These are phyloP conservation scores for Rugonectria rugulosa DNA, from an alignment of 2,329 filamentous ascomycete genomes.

Conservation along the genomic window DNA sequence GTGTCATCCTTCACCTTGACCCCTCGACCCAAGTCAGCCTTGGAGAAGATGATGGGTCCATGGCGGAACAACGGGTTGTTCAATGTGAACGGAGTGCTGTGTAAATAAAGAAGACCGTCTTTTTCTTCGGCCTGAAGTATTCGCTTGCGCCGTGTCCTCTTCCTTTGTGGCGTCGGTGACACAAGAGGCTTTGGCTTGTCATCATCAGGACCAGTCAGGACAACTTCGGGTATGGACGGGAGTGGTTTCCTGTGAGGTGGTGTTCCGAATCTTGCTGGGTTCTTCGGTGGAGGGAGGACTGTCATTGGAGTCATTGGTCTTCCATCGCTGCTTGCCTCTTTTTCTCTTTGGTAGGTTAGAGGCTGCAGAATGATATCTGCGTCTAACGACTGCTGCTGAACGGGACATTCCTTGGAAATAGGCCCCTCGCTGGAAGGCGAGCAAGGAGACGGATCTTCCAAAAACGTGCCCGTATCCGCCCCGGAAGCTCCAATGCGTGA, in stretches of 20 bases:
- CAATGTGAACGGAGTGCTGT: conserved; percentile 57
- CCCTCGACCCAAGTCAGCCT: conserved; percentile 50
- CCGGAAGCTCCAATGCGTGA: conserved; percentile 49
- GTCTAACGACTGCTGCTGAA: conserved; percentile 1
- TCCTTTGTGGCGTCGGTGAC: conserved; percentile 9
- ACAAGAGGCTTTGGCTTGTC: conserved; percentile 12
- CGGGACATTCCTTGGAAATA: conserved; percentile 35
- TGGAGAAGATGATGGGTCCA: conserved; percentile 61
- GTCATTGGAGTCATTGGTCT: background rate
- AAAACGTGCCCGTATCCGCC: conserved; percentile 22
- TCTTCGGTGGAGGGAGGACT: conserved; percentile 34
- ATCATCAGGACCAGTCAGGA: conserved; percentile 24
- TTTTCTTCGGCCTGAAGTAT: conserved; percentile 41
- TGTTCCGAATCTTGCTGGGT: conserved; percentile 26
- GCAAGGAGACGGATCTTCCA: conserved; percentile 18
- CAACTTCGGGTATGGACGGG: conserved; percentile 37
- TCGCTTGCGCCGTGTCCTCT: background rate
- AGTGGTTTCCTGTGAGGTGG: conserved; percentile 20
- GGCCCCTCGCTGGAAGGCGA: conserved; percentile 31
- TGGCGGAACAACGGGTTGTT: conserved; percentile 60
- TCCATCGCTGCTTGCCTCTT: conserved; percentile 1
- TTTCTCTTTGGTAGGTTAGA: background rate
- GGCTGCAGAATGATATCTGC: conserved; percentile 15
- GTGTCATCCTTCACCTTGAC: conserved; percentile 54
- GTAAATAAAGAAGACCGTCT: conserved; percentile 57